phyloP scores from a whole-genome alignment of 2,329 filamentous ascomycete genomes.

The Alternaria triticina region DNA sequence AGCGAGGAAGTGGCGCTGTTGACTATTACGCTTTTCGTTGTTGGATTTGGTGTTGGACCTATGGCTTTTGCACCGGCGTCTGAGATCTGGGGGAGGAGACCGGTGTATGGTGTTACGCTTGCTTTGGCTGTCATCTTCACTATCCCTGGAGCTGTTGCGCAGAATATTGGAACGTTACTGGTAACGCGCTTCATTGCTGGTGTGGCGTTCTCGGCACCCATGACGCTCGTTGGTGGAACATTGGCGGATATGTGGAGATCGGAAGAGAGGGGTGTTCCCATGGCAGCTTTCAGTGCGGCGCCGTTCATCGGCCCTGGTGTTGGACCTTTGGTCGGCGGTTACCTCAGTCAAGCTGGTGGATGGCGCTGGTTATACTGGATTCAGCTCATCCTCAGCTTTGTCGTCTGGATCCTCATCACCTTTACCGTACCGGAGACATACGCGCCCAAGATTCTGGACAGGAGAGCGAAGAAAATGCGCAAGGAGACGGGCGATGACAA shows the following conservation, averaged over 20 bases:
- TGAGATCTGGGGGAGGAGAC: slow-evolving; percentile 74
- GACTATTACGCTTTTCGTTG: slow-evolving; percentile 76
- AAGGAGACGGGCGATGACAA: slow-evolving; percentile 69
- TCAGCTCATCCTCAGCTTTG: slow-evolving; percentile 75
- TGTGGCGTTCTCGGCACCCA: slow-evolving; percentile 83
- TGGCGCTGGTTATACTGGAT: slow-evolving; percentile 92
- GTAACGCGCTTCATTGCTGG: slow-evolving; percentile 80
- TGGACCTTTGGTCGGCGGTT: slow-evolving; percentile 71
- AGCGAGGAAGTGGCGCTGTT: slow-evolving; percentile 76
- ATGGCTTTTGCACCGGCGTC: slow-evolving; percentile 81
- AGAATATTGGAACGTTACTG: slow-evolving; percentile 78
- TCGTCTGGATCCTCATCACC: slow-evolving; percentile 76
- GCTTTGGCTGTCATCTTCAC: slow-evolving; percentile 77
- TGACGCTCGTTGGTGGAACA: slow-evolving; percentile 85
- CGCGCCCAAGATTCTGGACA: slow-evolving; percentile 75
- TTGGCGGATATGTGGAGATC: slow-evolving; percentile 84
- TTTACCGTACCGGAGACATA: slow-evolving; percentile 94
- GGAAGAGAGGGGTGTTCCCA: slow-evolving; percentile 83
- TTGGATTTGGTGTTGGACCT: slow-evolving; percentile 81
- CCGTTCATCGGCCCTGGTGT: slow-evolving; percentile 82
- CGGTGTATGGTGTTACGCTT: slow-evolving; percentile 74
- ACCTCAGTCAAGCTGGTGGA: slow-evolving; percentile 69
- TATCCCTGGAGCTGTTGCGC: slow-evolving; percentile 77
- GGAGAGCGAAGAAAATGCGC: slow-evolving; percentile 73
- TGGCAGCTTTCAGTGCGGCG: slow-evolving; percentile 84